Conservation (phyloP, 305 asterid species). For the Fraxinus baroniana region DNA sequence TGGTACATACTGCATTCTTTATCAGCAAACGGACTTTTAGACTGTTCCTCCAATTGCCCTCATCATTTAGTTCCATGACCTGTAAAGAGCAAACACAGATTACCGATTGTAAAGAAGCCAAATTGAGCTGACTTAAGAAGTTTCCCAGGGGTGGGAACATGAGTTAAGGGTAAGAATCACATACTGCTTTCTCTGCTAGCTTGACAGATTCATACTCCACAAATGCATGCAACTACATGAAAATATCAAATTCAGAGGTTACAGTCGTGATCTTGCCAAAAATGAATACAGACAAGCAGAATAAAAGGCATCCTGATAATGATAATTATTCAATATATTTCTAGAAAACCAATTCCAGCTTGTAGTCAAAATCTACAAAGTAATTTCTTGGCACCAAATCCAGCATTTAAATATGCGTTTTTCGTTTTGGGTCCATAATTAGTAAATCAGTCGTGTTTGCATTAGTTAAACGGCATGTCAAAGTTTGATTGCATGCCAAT, state of each 20-base stretch:
- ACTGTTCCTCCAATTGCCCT: conserved; percentile 83
- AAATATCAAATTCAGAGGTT: conserved; percentile 16
- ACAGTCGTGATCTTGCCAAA: conserved; percentile 8
- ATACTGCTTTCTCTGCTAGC: conserved; percentile 83
- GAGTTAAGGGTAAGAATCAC: conserved; percentile 13
- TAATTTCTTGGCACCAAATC: background rate
- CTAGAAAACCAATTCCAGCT: background rate
- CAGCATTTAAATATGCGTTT: background rate
- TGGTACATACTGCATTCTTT: conserved; percentile 50
- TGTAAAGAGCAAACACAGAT: conserved; percentile 25
- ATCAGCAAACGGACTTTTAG: conserved; percentile 75
- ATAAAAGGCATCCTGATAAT: background rate
- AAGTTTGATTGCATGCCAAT: background rate
- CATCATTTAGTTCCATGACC: conserved; percentile 71
- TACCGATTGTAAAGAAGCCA: conserved; percentile 9
- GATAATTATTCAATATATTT: background rate
- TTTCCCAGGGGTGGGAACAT: background rate
- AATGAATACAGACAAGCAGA: background rate
- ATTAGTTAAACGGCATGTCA: background rate
- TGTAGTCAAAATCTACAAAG: background rate
- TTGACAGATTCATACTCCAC: conserved; percentile 86
- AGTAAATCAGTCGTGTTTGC: background rate
- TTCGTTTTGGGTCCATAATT: background rate
- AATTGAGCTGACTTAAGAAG: background rate
- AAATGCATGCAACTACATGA: conserved; percentile 76